Percentiles rank a stretch among this genome's conserved stretches.
phyloP scores from a whole-genome alignment of 2,329 filamentous ascomycete species.

The Ophiocordyceps unilateralis region DNA sequence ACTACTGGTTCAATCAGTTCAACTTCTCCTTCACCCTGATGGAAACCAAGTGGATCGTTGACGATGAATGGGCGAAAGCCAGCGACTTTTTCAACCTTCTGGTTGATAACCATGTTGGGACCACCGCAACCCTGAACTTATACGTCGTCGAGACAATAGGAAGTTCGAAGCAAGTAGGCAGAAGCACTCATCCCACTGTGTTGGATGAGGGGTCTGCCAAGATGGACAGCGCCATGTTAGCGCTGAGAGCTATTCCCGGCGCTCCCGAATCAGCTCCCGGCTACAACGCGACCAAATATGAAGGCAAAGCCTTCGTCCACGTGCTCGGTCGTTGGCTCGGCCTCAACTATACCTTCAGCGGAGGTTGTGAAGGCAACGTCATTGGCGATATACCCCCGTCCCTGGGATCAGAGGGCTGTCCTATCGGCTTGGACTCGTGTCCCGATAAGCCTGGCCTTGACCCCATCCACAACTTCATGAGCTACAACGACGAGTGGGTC shows the following conservation, averaged over 20 bases:
- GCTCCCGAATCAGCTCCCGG: neutral
- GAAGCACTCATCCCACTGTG: neutral
- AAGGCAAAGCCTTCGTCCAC: neutral
- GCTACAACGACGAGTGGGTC: constrained; percentile 23
- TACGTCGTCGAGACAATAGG: neutral
- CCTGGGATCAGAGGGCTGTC: neutral
- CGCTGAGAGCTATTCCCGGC: neutral
- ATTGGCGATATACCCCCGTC: neutral
- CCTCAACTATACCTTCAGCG: neutral
- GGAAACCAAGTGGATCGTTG: neutral
- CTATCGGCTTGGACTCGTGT: neutral
- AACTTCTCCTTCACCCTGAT: neutral
- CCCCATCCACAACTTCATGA: constrained; percentile 22
- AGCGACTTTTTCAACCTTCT: neutral
- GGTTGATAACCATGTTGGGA: neutral
- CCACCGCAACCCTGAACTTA: neutral
- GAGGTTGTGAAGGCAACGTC: neutral
- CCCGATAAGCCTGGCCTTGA: constrained; percentile 13
- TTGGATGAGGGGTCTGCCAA: neutral
- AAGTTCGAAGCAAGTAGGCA: neutral
- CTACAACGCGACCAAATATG: neutral
- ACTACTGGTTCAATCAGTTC: neutral
- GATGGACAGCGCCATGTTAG: neutral
- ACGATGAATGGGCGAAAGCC: neutral
- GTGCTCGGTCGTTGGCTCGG: neutral